Conservation (phyloP, 2,329 filamentous ascomycete species). For the Ciborinia camelliae region DNA sequence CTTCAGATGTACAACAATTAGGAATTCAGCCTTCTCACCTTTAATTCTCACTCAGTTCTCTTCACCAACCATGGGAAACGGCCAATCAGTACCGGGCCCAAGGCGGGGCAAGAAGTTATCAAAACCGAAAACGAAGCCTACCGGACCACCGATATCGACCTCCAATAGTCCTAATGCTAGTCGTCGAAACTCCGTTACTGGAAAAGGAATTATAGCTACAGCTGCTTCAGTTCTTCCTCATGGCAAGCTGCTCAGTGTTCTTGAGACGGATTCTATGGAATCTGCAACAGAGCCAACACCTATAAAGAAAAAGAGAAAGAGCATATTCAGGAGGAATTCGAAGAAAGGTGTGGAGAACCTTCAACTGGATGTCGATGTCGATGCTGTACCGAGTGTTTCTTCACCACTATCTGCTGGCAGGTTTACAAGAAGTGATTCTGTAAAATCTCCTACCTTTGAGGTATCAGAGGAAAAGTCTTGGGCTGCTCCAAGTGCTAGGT, state of each 20-base stretch:
- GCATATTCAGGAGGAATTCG: conserved; percentile 10
- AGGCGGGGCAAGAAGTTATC: conserved; percentile 32
- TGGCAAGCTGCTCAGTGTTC: conserved; percentile 6
- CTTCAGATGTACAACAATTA: conserved; percentile 12
- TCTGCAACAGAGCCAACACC: conserved; percentile 5
- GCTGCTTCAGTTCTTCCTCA: neutral
- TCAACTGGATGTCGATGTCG: neutral
- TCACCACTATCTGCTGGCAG: neutral
- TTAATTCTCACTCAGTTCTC: conserved; percentile 2
- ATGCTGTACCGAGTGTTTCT: neutral
- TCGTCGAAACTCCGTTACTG: conserved; percentile 31
- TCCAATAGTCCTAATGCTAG: conserved; percentile 22
- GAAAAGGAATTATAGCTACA: conserved; percentile 8
- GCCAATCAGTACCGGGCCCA: conserved; percentile 29
- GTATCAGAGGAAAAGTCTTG: neutral
- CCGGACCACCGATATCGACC: conserved; percentile 24
- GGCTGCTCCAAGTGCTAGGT: conserved; percentile 8
- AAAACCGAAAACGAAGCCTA: conserved; percentile 36
- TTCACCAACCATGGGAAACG: conserved; percentile 32
- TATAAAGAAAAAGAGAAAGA: conserved; percentile 22
- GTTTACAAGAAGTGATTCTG: conserved; percentile 16
- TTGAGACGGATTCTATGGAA: conserved; percentile 1
- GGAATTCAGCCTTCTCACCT: conserved; percentile 11
- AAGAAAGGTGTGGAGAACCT: conserved; percentile 1
- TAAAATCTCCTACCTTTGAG: conserved; percentile 8